Evolutionary conservation across 1,139 yeast genomes (phyloP).

Genomic region (Geotrichum europaeum): DNA sequence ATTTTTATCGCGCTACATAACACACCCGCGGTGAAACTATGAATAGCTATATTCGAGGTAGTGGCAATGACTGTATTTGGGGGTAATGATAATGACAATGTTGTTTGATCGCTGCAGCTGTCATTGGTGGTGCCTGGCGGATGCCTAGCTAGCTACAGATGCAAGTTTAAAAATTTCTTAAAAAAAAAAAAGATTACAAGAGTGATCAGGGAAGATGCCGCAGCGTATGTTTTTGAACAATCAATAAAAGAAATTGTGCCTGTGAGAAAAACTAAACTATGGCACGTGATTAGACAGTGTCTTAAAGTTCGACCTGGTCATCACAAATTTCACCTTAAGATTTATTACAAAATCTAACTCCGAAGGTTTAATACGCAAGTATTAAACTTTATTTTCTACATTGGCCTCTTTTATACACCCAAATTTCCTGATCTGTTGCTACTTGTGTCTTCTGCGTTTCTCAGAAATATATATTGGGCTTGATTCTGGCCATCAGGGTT

Average conservation of each 20-base stretch:
- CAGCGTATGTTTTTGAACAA: too few species aligned
- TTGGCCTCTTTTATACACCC: too few species aligned
- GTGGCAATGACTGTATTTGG: not conserved
- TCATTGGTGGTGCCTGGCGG: not conserved
- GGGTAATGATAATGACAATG: not conserved
- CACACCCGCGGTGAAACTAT: not conserved
- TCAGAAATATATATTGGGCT: too few species aligned
- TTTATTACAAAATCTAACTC: too few species aligned
- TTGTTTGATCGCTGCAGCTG: not conserved
- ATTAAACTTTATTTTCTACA: too few species aligned
- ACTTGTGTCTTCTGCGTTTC: too few species aligned
- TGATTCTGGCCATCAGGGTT: too few species aligned
- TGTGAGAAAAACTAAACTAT: not conserved
- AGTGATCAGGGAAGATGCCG: not conserved
- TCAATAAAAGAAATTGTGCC: not conserved
- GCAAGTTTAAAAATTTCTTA: not conserved
- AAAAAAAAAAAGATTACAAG: not conserved
- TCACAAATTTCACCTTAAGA: too few species aligned
- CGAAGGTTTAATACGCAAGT: too few species aligned
- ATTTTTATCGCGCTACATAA: not conserved
- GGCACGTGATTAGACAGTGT: too few species aligned
- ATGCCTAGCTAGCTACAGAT: not conserved
- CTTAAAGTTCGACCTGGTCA: too few species aligned
- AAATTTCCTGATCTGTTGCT: too few species aligned
- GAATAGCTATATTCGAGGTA: not conserved